Evolutionary conservation across 2,329 filamentous ascomycete species (phyloP).

Genomic region (Venturia pyrina): DNA sequence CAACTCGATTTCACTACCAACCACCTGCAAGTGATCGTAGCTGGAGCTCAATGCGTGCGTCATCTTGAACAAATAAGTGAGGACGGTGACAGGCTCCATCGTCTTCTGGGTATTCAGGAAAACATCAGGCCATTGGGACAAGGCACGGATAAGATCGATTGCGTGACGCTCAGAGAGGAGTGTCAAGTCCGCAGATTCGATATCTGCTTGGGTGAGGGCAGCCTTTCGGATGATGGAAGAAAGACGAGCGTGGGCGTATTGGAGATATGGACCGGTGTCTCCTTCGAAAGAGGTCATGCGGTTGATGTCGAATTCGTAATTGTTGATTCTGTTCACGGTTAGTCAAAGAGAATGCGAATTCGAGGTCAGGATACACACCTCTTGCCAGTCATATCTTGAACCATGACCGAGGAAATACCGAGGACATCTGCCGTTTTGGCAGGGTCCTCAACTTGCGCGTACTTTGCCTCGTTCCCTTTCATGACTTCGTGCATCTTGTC

Average conservation of each 20-base stretch:
- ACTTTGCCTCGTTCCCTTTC: constrained; percentile 83
- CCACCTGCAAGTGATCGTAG: constrained; percentile 72
- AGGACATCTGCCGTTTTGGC: constrained; percentile 73
- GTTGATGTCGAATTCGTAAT: constrained; percentile 67
- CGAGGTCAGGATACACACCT: constrained; percentile 40
- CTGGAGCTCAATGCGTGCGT: constrained; percentile 69
- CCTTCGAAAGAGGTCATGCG: constrained; percentile 74
- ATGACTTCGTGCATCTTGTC: constrained; percentile 99
- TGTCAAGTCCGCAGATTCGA: constrained; percentile 53
- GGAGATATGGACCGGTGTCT: constrained; percentile 68
- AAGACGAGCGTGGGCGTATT: constrained; percentile 68
- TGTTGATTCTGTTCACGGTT: constrained; percentile 40
- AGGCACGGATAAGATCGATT: constrained; percentile 59
- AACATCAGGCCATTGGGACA: constrained; percentile 80
- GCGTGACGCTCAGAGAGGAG: constrained; percentile 65
- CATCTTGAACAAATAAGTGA: constrained; percentile 77
- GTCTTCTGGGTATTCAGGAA: constrained; percentile 78
- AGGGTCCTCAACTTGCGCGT: constrained; percentile 78
- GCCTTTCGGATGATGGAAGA: constrained; percentile 50
- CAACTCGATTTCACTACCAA: constrained; percentile 66
- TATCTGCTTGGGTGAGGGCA: constrained; percentile 40
- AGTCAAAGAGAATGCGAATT: neutral
- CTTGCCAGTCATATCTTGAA: constrained; percentile 96
- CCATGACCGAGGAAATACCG: constrained; percentile 92
- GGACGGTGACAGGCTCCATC: constrained; percentile 59